Base-by-base conservation (phyloP, 2,329 filamentous ascomycete genomes). In the Cladophialophora exuberans region DNA sequence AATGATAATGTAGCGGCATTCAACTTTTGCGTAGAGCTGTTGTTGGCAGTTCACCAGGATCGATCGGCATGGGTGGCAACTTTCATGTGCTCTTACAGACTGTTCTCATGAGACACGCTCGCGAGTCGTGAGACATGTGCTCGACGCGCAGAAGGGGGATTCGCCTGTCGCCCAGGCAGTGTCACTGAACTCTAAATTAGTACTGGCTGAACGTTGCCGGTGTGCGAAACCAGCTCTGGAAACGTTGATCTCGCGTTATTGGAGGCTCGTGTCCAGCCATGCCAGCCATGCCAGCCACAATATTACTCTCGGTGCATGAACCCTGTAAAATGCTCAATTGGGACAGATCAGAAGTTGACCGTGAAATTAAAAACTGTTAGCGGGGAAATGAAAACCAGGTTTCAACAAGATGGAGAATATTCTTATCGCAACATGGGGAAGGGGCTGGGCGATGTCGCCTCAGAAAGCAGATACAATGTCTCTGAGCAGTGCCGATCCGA, bases 1-100 rank as follows among this genome's bases (percentile, higher is more conserved):
- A 56, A 56, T 56, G 53, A 56, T 56, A 56, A 45, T 51, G 53
- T 56, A 46, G 53, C 53, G 38, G 53, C 53, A 56, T 56, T 51
- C 53, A 56, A 52, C 46, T 56, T 39, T 52, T 45, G 53, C 53
- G 39, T 51, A 52, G 53, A 56, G 39, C 53, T 45, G 30, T 56
- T 46, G 36, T 52, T 39, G 45, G 46, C 22, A 51, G 13, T 56
- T 56, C 52, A 56, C 46, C 52, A 45, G 36, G 45, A 56, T 38
- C 52, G 35, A 56, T 51, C 46, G 52, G 45, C 52, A 51, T 36
- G 53, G 46, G 52, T 45, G 52, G 52, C 45, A 39, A 45, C 30
- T 38, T 51, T 44, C 38, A 52, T 42, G 43, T 48, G 44, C 43
- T 41, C 51, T 35, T 47, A 42, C 51, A 48, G 51, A 36, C 41